Base-by-base conservation (phyloP, 2,329 filamentous ascomycete species). In the Microcyclosporella mali region DNA sequence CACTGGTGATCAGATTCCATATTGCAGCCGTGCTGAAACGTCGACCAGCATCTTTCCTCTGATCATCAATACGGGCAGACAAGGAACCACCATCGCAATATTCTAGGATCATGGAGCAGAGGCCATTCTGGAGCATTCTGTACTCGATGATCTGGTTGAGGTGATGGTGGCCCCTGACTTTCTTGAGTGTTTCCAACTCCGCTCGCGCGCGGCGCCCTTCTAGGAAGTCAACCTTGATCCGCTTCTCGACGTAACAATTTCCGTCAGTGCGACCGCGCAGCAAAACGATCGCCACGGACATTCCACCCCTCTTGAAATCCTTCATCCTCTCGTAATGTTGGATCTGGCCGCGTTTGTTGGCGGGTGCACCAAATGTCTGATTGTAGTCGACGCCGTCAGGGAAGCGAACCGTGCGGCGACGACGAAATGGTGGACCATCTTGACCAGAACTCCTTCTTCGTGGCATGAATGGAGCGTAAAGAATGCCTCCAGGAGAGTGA, bases 191-290 rank as follows among this genome's bases (percentile, higher is more conserved):
- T 4, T 40, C 38, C 2, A 47, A 14, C 21, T 50, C 48, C 3
- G 40, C 33, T 8, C 33, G n/a, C 21, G 45, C 36, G 4, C 42
- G 33, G 11, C 18, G 37, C 1, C 35, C 27, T 6, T 18, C 7
- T 10, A 30, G 28, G 8, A 33, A 38, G 11, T 45, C 41, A 7
- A 38, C 36, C 11, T 42, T 16, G 17, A 50, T 45, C 1, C 45
- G 39, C 41, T 50, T 50, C 37, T 50, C 45, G 25, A 50, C 29
- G 33, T 43, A 50, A 1, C 45, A 28, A 33, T 45, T 45, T 4
- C 45, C 45, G n/a, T 43, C 37, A 19, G 27, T n/a, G 10, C 33
- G 28, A 31, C 33, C 33, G 12, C 40, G 40, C 4, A 50, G 29
- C 8, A 50, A 11, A 12, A 34, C 43, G 17, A 50, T 41, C 2